phyloP scores from a whole-genome alignment of 1,139 yeast genomes.

The Nakaseomyces uthaithaninus region DNA sequence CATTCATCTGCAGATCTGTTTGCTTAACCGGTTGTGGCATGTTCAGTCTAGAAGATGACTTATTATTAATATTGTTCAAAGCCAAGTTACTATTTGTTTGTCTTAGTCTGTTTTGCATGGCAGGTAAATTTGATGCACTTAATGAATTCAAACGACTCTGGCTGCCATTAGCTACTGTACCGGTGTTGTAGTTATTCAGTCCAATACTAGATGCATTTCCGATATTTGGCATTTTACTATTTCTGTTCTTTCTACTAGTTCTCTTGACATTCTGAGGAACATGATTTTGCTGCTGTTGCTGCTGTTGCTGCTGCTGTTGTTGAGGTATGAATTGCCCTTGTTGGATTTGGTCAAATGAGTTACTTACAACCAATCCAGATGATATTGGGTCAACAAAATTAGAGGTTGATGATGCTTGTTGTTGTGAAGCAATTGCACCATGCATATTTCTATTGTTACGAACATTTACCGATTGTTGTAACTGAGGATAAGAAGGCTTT shows the following conservation, averaged over 20 bases:
- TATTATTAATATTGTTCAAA: slow-evolving; percentile 2
- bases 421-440: slow-evolving; percentile 20
- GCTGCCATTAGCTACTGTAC: slow-evolving; percentile 12
- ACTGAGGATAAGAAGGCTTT: slow-evolving; percentile 24
- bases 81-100: slow-evolving; percentile 9
- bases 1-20: slow-evolving; percentile 10
- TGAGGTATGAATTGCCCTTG: slow-evolving; percentile 12
- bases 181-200: slow-evolving; percentile 16
- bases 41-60: slow-evolving; percentile 10
- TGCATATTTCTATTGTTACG: slow-evolving; percentile 24
- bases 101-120: slow-evolving; percentile 9
- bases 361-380: slow-evolving; percentile 10
- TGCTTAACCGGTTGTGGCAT: slow-evolving; percentile 13
- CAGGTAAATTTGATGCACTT: slow-evolving; percentile 12
- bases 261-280: slow-evolving; percentile 26
- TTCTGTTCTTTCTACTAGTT: slow-evolving; percentile 32
- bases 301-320: slow-evolving; percentile 9
- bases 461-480: slow-evolving; percentile 17
- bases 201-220: slow-evolving; percentile 30
- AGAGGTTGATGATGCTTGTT: slow-evolving; percentile 12
- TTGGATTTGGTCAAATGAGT: slow-evolving; percentile 9
- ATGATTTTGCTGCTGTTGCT: slow-evolving; percentile 10
- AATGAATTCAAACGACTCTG: slow-evolving; percentile 23
- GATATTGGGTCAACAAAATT: slow-evolving; percentile 20
- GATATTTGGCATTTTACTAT: slow-evolving; percentile 28